Conservation (phyloP, 2,329 filamentous ascomycete genomes). For the Clonostachys chloroleuca region DNA sequence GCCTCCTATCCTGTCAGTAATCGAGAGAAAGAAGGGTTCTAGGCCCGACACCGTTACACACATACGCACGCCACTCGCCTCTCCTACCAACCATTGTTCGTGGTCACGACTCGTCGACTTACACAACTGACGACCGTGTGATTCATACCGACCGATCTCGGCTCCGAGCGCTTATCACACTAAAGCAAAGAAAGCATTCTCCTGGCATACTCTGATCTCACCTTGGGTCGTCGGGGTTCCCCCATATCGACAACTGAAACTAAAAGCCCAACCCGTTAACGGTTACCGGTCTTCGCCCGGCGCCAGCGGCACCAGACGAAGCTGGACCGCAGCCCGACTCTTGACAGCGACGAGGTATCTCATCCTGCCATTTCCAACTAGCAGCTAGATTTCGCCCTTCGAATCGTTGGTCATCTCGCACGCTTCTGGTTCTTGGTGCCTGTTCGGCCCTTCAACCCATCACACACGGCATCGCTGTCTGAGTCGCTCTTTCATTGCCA, state of each 20-base stretch:
- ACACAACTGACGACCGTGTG: not conserved
- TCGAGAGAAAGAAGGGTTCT: not conserved
- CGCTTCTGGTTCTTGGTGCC: not conserved
- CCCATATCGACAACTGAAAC: slow-evolving; percentile 9
- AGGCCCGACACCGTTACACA: not conserved
- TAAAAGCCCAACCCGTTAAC: not conserved
- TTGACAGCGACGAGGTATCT: not conserved
- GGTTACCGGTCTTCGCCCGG: slow-evolving; percentile 1
- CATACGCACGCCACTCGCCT: not conserved
- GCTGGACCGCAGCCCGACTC: not conserved
- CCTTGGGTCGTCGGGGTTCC: slow-evolving; percentile 17
- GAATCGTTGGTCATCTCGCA: not conserved
- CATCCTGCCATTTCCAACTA: not conserved
- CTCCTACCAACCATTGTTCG: not conserved
- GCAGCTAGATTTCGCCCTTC: not conserved
- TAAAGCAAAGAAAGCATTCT: not conserved
- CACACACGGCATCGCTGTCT: slow-evolving; percentile 2
- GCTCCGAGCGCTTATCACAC: not conserved
- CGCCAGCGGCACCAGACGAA: not conserved
- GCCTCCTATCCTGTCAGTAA: not conserved
- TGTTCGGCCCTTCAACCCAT: slow-evolving; percentile 5
- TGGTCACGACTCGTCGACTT: not conserved
- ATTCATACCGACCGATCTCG: not conserved
- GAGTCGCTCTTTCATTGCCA: slow-evolving; percentile 16
- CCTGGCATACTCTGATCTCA: not conserved